phyloP scores from a whole-genome alignment of 1,139 yeast genomes.

The Kodamaea alishanica region DNA sequence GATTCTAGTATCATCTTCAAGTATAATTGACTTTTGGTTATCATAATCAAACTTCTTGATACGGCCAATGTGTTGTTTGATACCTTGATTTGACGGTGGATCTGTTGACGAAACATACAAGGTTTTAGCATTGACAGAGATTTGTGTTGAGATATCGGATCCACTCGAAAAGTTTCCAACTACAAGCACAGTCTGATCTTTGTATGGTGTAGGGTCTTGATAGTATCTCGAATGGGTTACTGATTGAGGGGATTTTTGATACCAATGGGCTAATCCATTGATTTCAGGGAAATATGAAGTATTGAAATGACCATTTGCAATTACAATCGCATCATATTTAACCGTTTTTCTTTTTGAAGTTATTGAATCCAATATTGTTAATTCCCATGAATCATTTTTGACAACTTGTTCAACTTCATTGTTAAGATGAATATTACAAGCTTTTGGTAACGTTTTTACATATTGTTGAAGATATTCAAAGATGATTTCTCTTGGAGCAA shows the following conservation, averaged over 20 bases:
- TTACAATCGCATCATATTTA: conserved; percentile 40
- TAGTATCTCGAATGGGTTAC: conserved; percentile 46
- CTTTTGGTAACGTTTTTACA: conserved; percentile 28
- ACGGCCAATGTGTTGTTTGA: conserved; percentile 21
- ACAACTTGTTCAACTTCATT: conserved; percentile 19
- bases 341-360: neutral
- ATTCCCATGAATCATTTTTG: conserved; percentile 11
- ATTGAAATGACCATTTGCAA: conserved; percentile 51
- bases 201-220: conserved; percentile 28
- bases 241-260: conserved; percentile 22
- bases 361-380: neutral
- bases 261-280: conserved; percentile 41
- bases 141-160: conserved; percentile 44
- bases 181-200: conserved; percentile 40
- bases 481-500: conserved; percentile 40
- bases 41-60: conserved; percentile 29
- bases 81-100: conserved; percentile 12
- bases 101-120: conserved; percentile 35
- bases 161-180: conserved; percentile 50
- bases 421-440: conserved; percentile 23
- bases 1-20: conserved; percentile 25
- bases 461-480: conserved; percentile 33
- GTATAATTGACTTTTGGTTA: conserved; percentile 22
- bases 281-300: conserved; percentile 44
- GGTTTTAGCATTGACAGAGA: conserved; percentile 35